Percentiles rank a stretch among this genome's conserved stretches.
Conservation (phyloP, 768 basidiomycete genomes). For the Hygrocybe punicea region DNA sequence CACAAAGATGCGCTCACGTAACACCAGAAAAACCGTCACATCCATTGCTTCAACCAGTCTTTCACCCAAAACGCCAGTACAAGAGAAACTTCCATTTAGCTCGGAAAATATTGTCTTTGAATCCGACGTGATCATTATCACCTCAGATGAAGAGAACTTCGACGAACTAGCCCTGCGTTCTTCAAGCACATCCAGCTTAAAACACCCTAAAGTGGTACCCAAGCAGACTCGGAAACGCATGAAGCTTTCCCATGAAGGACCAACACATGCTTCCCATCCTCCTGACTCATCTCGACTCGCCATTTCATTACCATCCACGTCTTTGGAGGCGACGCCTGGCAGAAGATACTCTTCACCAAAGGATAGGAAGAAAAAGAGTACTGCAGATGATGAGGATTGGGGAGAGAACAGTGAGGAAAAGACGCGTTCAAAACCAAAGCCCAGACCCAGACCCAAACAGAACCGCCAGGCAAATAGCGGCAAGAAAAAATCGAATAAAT, state of each 20-base stretch:
- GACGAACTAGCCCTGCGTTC: slow-evolving; percentile 29
- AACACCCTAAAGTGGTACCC: slow-evolving; percentile 20
- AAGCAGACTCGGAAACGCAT: slow-evolving; percentile 19
- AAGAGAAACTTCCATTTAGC: neutral
- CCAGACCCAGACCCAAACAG: slow-evolving; percentile 11
- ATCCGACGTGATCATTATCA: slow-evolving; percentile 44
- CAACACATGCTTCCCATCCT: slow-evolving; percentile 8
- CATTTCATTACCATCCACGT: neutral
- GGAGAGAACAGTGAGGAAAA: neutral
- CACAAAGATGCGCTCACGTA: slow-evolving; percentile 53
- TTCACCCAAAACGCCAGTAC: neutral
- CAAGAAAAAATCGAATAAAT: neutral
- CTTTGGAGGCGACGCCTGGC: neutral
- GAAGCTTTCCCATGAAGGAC: slow-evolving; percentile 6
- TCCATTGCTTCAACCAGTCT: neutral
- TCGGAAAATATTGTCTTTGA: slow-evolving; percentile 11
- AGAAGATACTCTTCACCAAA: neutral
- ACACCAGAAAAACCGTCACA: slow-evolving; percentile 7
- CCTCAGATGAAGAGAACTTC: slow-evolving; percentile 39
- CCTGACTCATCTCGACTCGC: no score
- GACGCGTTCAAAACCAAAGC: neutral
- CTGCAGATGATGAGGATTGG: neutral
- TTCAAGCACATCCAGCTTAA: slow-evolving; percentile 26
- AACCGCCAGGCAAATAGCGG: slow-evolving; percentile 18
- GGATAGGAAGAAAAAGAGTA: neutral